Evolutionary conservation across 495 filamentous ascomycete genomes (phyloP).

Genomic region (Penicillium robsamsonii): DNA sequence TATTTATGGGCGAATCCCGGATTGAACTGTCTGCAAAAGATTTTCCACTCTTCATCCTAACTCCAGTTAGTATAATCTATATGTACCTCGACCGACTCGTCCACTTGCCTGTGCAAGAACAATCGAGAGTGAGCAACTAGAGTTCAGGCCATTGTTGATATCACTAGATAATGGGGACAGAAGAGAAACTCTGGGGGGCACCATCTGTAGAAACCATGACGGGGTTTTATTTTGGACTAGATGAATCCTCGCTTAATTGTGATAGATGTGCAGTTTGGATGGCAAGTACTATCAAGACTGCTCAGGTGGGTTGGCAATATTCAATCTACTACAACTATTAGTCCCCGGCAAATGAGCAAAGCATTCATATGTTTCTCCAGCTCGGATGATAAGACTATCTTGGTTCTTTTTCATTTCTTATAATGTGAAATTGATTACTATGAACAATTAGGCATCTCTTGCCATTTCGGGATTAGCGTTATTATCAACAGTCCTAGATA

Average conservation of each 20-base stretch:
- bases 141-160: background rate
- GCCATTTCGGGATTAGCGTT: too few relatives aligned
- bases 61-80: background rate
- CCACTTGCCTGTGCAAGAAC: constrained; percentile 1
- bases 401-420: too few relatives aligned
- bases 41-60: constrained; percentile 35
- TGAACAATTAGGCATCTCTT: too few relatives aligned
- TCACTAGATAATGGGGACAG: background rate
- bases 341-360: too few relatives aligned
- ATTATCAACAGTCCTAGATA: too few relatives aligned
- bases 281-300: too few relatives aligned
- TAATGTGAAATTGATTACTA: too few relatives aligned
- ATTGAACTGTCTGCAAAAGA: constrained; percentile 36
- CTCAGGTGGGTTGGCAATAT: too few relatives aligned
- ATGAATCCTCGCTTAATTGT: background rate
- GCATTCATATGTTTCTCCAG: too few relatives aligned
- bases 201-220: background rate
- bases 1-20: constrained; percentile 40
- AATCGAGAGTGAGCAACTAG: background rate
- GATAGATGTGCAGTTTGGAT: background rate
- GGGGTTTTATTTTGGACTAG: background rate
- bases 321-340: too few relatives aligned
- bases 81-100: background rate
- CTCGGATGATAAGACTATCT: too few relatives aligned
- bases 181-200: background rate